Conservation (phyloP, 2,329 filamentous ascomycete genomes). For the Sarocladium oryzae region DNA sequence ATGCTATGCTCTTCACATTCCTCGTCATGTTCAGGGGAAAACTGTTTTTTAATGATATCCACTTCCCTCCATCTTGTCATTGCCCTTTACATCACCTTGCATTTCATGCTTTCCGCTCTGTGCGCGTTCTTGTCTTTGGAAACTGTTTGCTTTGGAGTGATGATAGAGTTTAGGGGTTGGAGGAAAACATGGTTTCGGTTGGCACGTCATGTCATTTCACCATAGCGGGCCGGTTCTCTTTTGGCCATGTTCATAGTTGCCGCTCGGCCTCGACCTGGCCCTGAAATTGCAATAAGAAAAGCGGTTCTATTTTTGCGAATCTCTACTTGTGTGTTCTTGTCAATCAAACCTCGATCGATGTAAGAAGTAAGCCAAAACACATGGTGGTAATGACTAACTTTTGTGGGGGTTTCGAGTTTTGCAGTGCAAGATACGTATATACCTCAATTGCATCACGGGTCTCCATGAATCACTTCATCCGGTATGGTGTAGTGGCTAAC, state of each 20-base stretch:
- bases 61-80: not conserved
- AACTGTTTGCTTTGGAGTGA: not conserved
- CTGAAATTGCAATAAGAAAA: not conserved
- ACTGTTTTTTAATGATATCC: slow-evolving; percentile 9
- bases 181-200: not conserved
- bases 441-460: no score
- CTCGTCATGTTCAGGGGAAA: not conserved
- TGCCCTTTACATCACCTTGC: not conserved
- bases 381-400: no score
- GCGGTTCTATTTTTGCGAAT: not conserved
- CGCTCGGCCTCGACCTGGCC: not conserved
- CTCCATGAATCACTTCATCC: slow-evolving; percentile 17
- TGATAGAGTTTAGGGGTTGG: not conserved
- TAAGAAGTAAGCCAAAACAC: no score
- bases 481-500: slow-evolving; percentile 31
- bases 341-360: no score
- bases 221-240: not conserved
- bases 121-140: not conserved
- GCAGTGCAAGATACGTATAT: no score
- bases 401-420: no score
- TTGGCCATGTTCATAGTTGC: not conserved
- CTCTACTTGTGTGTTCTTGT: not conserved
- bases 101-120: not conserved
- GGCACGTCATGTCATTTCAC: not conserved
- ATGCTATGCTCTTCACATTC: not conserved